phyloP scores from a whole-genome alignment of 805 yeast genomes.

The Candida xyloterini region DNA sequence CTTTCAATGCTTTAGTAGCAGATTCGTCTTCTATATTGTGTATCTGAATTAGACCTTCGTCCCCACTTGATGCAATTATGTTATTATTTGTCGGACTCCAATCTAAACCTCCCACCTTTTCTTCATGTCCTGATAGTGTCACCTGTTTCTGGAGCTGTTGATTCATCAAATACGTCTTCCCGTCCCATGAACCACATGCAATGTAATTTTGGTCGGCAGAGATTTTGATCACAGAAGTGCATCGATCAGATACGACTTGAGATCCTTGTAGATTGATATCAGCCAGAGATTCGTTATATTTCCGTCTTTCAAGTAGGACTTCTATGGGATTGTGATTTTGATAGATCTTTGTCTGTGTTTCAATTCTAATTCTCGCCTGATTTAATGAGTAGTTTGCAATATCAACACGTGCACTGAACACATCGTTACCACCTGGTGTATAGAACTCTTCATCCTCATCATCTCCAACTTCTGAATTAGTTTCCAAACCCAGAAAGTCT shows the following conservation, averaged over 20 bases:
- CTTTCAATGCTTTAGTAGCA: slow-evolving; percentile 26
- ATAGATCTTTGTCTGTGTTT: slow-evolving; percentile 31
- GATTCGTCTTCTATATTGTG: slow-evolving; percentile 1
- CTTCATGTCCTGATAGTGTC: slow-evolving; percentile 47
- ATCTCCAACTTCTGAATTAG: not conserved
- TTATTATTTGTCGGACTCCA: slow-evolving; percentile 42
- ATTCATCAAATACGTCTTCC: slow-evolving; percentile 54
- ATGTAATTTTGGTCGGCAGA: slow-evolving; percentile 38
- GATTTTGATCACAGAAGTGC: slow-evolving; percentile 57
- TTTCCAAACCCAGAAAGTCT: slow-evolving; percentile 10
- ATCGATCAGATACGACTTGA: slow-evolving; percentile 66
- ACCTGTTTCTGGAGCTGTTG: slow-evolving; percentile 34
- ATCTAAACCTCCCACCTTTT: slow-evolving; percentile 67
- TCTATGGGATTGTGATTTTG: slow-evolving; percentile 29
- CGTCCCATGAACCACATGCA: slow-evolving; percentile 84
- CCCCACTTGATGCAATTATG: slow-evolving; percentile 41
- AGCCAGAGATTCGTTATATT: slow-evolving; percentile 24
- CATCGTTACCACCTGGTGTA: slow-evolving; percentile 66
- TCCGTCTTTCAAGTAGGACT: slow-evolving; percentile 16
- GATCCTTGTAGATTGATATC: slow-evolving; percentile 55
- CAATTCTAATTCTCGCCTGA: slow-evolving; percentile 43
- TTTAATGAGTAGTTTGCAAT: slow-evolving; percentile 53
- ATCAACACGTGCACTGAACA: slow-evolving; percentile 48
- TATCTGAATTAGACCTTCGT: slow-evolving; percentile 38
- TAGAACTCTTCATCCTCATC: slow-evolving; percentile 77